Evolutionary conservation across 257 asterid species (phyloP).

Genomic region (Solanum habrochaites): DNA sequence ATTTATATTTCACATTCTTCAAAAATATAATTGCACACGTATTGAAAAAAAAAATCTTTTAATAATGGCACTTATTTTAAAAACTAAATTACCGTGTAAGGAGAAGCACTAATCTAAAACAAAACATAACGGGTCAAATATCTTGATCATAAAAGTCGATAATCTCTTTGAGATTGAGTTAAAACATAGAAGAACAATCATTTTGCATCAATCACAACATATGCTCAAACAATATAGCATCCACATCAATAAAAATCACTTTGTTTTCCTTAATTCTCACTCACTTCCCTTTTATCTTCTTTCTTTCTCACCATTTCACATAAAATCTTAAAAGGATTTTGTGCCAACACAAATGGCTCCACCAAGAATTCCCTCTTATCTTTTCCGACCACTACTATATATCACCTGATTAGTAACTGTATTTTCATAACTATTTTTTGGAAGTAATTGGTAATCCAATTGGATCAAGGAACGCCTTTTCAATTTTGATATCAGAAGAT

Average conservation of each 20-base stretch:
- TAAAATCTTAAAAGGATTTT: not conserved
- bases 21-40: not conserved
- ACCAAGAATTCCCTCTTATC: not conserved
- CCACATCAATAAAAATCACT: constrained; percentile 21
- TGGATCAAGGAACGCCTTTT: not conserved
- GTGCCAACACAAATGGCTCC: not conserved
- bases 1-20: too few species aligned
- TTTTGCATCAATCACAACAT: constrained; percentile 33
- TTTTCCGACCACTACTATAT: not conserved
- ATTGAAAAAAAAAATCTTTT: not conserved
- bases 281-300: not conserved
- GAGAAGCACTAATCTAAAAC: too few species aligned
- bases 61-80: not conserved
- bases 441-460: not conserved
- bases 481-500: not conserved
- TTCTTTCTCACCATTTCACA: constrained; percentile 1
- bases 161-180: constrained; percentile 29
- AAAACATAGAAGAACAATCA: constrained; percentile 26
- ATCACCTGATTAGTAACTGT: not conserved
- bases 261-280: not conserved
- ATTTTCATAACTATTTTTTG: not conserved
- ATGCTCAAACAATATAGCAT: constrained; percentile 34
- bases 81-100: too few species aligned
- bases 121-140: not conserved
- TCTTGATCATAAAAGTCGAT: constrained; percentile 28